These are phyloP conservation scores for Aspergillus bertholletiae DNA, from an alignment of 495 filamentous ascomycete genomes.

Conservation along the genomic window DNA sequence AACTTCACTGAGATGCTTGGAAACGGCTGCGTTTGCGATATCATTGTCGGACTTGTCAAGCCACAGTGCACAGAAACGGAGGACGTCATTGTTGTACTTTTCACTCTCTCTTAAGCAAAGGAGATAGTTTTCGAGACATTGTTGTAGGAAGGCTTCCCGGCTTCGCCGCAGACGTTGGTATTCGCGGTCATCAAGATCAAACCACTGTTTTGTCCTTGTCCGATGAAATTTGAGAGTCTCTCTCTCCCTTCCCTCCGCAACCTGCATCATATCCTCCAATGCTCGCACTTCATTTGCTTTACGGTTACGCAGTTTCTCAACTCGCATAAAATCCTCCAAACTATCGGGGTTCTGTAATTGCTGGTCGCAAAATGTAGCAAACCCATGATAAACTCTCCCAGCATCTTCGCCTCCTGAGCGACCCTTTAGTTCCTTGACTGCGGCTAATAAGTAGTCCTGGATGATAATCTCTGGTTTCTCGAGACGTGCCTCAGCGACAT, in stretches of 20 bases:
- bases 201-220: slow-evolving; percentile 78
- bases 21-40: slow-evolving; percentile 73
- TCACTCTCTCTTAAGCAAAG: slow-evolving; percentile 79
- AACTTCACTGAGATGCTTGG: slow-evolving; percentile 63
- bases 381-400: slow-evolving; percentile 88
- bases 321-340: slow-evolving; percentile 78
- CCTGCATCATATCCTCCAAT: slow-evolving; percentile 55
- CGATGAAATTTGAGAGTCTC: slow-evolving; percentile 42
- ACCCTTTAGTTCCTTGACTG: slow-evolving; percentile 76
- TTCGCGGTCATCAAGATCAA: slow-evolving; percentile 82
- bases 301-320: slow-evolving; percentile 73
- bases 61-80: slow-evolving; percentile 96
- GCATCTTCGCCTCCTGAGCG: slow-evolving; percentile 66
- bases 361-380: slow-evolving; percentile 90
- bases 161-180: slow-evolving; percentile 70
- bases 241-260: slow-evolving; percentile 47
- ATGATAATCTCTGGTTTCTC: slow-evolving; percentile 92
- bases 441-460: slow-evolving; percentile 73
- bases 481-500: slow-evolving; percentile 86
- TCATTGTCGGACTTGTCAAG: slow-evolving; percentile 71
- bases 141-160: slow-evolving; percentile 74
- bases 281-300: slow-evolving; percentile 75
- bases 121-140: slow-evolving; percentile 94
- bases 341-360: slow-evolving; percentile 82
- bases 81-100: slow-evolving; percentile 79